Base-by-base conservation (phyloP, 2,329 filamentous ascomycete genomes). In the Microdochium nivale region DNA sequence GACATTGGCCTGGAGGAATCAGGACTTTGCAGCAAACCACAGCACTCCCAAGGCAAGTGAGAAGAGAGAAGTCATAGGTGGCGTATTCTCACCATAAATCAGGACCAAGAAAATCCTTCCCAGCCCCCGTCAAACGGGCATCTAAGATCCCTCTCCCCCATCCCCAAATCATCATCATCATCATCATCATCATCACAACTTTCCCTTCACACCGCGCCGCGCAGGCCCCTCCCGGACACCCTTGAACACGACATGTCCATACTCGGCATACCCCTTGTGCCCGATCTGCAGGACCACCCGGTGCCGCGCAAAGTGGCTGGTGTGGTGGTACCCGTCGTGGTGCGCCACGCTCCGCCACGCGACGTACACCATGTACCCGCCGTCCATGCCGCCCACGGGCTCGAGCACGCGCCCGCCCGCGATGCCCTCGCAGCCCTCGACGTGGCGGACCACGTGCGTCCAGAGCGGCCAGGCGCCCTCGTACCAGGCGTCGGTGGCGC, bases 321-420 rank as follows among this genome's bases (percentile, higher is more conserved):
- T 67, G 49, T 62, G 56, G 51, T 69, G 67, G 53, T 69, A 69
- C 19, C 54, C 58, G 37, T 68, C 61, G 52, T 69, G 66, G 24
- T 63, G 49, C 44, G 63, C 58, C 5, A 66, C 56, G 49, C 56
- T 64, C 52, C 65, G 59, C 67, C 65, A 67, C n/a, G 63, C 65
- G 9, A 68, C 65, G 51, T 62, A 64, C 21, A 66, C 66, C 8
- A 67, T 53, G 56, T 64, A 68, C 25, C 58, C 60, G 4, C 52
- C 53, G 9, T 54, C 55, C 25, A 59, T 51, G 10, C 60, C 62
- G 21, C 64, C 61, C 14, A 67, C 58, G 2, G 56, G 52, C 56
- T 69, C 67, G 43, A 65, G 52, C 40, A 69, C 55, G 48, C 56
- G 58, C 7, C 67, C 66, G 5, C 66, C 67, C 3, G 61, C 62